Evolutionary conservation across 2,329 filamentous ascomycete genomes (phyloP), one percentile per base, ranked within the genome.

Genomic region (Aspergillus viridinutans): DNA sequence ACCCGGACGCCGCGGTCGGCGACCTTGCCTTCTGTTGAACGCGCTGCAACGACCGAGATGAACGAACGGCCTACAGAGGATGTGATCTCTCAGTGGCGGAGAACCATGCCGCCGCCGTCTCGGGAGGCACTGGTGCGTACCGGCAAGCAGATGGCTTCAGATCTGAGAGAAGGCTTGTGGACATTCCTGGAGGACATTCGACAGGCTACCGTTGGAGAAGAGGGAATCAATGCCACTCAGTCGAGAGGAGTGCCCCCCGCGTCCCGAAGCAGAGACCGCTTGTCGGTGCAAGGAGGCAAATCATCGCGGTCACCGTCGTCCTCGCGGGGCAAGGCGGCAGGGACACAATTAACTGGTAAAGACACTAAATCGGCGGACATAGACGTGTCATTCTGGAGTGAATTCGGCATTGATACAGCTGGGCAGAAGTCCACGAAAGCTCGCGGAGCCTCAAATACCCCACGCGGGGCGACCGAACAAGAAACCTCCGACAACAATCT

Each of bases 161-260:
- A 97, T 74, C 86, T 99, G 73, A 90, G 88, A 71, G 85, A 94
- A 52, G 93, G 94, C 1, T 78, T 99, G 50, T 92, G 90, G 85
- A 96, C 90, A 1, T 99, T 99, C 74, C 86, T 96, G 58, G 94
- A 97, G 72, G 94, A 99, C 70, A 85, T 99, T 50, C 84, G 92
- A 63, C 94, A 97, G 74, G 95, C 93, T 14, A 96, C 94, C 0
- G 92, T 99, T 6, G 94, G 94, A 25, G 94, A 99, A 54, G 94
- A 99, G 76, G 90, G 87, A 17, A 85, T 91, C 61, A 85, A 81
- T 58, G 87, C 85, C 45, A 76, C 76, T 35, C 72, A 74, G 59
- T 69, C 74, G 59, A 63, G 76, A 57, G 65, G 68, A 55, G 62
- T 69, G 59, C 65, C 72, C 49, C 60, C 65, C n/a, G 64, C 63